These are phyloP conservation scores for Leccinum barrowsii DNA, from an alignment of 768 basidiomycete species.

Conservation along the genomic window DNA sequence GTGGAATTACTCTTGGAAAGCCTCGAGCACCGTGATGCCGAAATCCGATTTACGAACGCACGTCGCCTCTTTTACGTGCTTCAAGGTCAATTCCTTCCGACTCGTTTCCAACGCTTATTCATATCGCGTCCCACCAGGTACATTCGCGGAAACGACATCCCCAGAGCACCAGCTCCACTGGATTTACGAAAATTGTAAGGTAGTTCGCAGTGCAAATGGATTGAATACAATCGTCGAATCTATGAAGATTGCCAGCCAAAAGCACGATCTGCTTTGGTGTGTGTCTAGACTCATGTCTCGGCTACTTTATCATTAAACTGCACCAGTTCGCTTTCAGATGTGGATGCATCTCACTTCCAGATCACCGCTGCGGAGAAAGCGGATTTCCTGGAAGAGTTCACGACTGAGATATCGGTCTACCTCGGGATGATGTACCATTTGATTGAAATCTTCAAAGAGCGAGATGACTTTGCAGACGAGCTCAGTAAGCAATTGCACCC, in stretches of 20 bases:
- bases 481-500: slow-evolving; percentile 61
- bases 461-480: slow-evolving; percentile 95
- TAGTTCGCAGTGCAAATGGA: slow-evolving; percentile 81
- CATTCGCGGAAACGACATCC: slow-evolving; percentile 86
- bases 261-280: slow-evolving; percentile 82
- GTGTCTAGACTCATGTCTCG: slow-evolving; percentile 2
- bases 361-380: slow-evolving; percentile 67
- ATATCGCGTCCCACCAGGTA: slow-evolving; percentile 46
- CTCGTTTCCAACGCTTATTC: slow-evolving; percentile 5
- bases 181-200: slow-evolving; percentile 91
- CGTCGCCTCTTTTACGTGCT: slow-evolving; percentile 85
- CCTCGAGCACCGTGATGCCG: slow-evolving; percentile 81
- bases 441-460: slow-evolving; percentile 88
- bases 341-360: slow-evolving; percentile 66
- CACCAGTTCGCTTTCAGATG: slow-evolving; percentile 68
- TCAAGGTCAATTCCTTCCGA: slow-evolving; percentile 58
- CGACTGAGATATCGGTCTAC: slow-evolving; percentile 90
- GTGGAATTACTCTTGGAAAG: slow-evolving; percentile 81
- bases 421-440: slow-evolving; percentile 94
- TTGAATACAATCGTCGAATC: slow-evolving; percentile 80
- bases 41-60: slow-evolving; percentile 82
- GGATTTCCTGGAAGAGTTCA: slow-evolving; percentile 84
- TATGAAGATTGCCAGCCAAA: slow-evolving; percentile 84
- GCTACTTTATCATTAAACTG: slow-evolving; percentile 2
- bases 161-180: slow-evolving; percentile 94